Base-by-base conservation (phyloP, 768 basidiomycete species). In the Boletus sp. region DNA sequence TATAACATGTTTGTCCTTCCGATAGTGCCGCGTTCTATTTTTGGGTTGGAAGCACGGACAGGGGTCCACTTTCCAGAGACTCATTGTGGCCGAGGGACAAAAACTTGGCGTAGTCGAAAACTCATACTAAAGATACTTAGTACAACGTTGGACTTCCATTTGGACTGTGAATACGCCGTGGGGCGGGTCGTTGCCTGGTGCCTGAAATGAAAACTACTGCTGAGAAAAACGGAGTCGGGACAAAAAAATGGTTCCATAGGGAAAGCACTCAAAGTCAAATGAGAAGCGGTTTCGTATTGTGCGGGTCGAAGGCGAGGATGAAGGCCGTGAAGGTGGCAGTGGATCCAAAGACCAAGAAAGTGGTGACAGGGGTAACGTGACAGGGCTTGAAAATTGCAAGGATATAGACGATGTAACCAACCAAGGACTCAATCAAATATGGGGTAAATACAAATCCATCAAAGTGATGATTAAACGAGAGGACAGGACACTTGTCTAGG, bases 401-500 rank as follows among this genome's bases (percentile, higher is more conserved):
- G 52, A 47, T 59, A 60, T 63, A 55, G 54, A 59, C 51, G 57
- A 46, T 50, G 50, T 40, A 56, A 57, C 47, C 29, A 55, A 54
- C 48, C 50, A 47, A 53, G n/a, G 54, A 51, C 35, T 51, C 55
- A 24, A 52, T 62, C 61, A 63, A 63, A 61, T 67, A 59, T 33
- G 12, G 37, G 52, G 58, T 69, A 63, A 67, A 56, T 59, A 72
- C 64, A 69, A 54, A 57, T 61, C 54, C 60, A 62, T 59, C 50
- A 47, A 50, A 55, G 36, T 61, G 48, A 50, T 53, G 50, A 65
- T 72, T 58, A 71, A 72, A 72, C 47, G 72, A 73, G 61, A 40
- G 71, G 63, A 72, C 63, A 47, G 72, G 65, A 62, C 44, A 33
- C 37, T 54, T 30, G 67, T 62, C 65, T 58, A 55, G 49, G 45